These are phyloP conservation scores for Yarrowia keelungensis DNA, from an alignment of 805 yeast species.

Conservation along the genomic window DNA sequence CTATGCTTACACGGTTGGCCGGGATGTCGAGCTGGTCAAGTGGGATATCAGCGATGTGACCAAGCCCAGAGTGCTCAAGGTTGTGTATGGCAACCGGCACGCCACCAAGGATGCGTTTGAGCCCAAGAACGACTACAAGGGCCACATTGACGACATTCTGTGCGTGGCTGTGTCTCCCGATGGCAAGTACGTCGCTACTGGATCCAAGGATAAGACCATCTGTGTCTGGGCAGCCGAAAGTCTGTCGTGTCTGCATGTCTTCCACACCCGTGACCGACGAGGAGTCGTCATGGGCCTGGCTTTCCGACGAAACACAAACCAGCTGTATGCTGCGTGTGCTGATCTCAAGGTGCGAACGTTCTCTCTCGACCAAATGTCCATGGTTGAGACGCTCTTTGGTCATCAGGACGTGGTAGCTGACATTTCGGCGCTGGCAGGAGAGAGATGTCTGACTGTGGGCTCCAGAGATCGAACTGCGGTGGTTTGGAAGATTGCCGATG, in stretches of 20 bases:
- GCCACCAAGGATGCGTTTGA: constrained; percentile 46
- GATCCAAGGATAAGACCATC: constrained; percentile 82
- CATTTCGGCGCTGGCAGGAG: constrained; percentile 79
- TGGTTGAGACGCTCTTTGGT: constrained; percentile 89
- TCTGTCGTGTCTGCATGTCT: constrained; percentile 73
- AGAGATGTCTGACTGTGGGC: constrained; percentile 95
- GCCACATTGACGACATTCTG: constrained; percentile 78
- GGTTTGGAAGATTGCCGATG: constrained; percentile 97
- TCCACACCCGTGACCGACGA: constrained; percentile 74
- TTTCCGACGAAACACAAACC: constrained; percentile 82
- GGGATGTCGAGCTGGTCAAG: constrained; percentile 79
- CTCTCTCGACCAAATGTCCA: constrained; percentile 83
- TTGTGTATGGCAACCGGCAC: constrained; percentile 58
- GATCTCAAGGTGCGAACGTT: constrained; percentile 90
- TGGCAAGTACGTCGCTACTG: constrained; percentile 88
- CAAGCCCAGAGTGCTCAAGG: constrained; percentile 73
- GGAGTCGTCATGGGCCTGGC: constrained; percentile 75
- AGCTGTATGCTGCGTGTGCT: constrained; percentile 89
- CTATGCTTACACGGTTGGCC: constrained; percentile 77
- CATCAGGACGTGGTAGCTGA: constrained; percentile 91
- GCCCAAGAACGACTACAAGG: constrained; percentile 62
- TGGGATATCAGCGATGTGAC: constrained; percentile 68
- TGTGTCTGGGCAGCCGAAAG: constrained; percentile 87
- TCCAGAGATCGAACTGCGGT: constrained; percentile 93
- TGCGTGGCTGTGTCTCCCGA: constrained; percentile 85